Evolutionary conservation across 2,329 filamentous ascomycete genomes (phyloP), one percentile per base, ranked within the genome.

Genomic region (Paramyrothecium roridum): DNA sequence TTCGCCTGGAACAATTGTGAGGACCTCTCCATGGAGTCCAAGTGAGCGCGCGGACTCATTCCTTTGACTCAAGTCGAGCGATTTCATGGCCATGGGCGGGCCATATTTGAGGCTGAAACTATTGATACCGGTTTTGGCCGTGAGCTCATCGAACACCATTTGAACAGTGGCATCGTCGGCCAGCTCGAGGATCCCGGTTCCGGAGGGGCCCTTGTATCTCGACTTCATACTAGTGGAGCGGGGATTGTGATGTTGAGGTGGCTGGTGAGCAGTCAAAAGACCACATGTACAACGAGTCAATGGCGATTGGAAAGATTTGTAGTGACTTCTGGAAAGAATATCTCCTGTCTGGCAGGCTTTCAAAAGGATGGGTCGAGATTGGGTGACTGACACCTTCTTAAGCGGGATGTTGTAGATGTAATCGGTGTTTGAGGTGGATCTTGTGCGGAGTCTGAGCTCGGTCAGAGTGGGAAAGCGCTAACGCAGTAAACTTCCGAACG

Each of bases 31-130:
- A 56, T 76, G 76, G 46, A 80, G 75, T 46, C 73, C 78, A 13
- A 78, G 72, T 21, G 71, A 76, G 68, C 77, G 64, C 83, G 81
- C 59, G 65, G 74, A 59, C 74, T 81, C 33, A 69, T 70, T 66
- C 60, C 73, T 69, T 56, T 83, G 77, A 30, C 82, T 79, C 11
- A 88, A 75, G 37, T 85, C 79, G 17, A 98, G 80, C 1, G 84
- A 77, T 66, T 87, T 85, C 22, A 90, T 87, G 3, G 68, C 66
- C 65, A 67, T 71, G 1, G 93, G 93, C 64, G 89, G 96, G 37
- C 91, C 91, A 73, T 88, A 91, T 77, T 95, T 96, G 59, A 96
- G 76, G 47, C 89, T 83, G 66, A 93, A 92, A 16, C 79, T 77
- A 8, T 78, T 65, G 17, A 93, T 78, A 4, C 82, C 82, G 2